Evolutionary conservation across 108 stramenopile genomes (phyloP).

Genomic region (Fragilaria crotonensis): DNA sequence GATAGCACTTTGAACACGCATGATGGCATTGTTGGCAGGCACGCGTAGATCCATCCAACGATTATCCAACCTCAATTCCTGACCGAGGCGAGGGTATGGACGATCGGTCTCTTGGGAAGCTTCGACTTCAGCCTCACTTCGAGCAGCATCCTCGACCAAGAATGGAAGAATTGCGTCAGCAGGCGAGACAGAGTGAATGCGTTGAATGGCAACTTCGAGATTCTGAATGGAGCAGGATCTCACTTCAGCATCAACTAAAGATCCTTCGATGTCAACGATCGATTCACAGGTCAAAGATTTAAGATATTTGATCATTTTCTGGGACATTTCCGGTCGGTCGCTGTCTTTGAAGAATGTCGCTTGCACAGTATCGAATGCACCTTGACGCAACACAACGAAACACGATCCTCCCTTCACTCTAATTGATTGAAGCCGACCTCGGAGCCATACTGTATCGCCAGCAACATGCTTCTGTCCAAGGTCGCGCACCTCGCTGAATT

Average conservation of each 20-base stretch:
- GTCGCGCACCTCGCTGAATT: slow-evolving; percentile 49
- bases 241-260: slow-evolving; percentile 67
- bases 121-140: slow-evolving; percentile 87
- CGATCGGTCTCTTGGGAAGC: slow-evolving; percentile 87
- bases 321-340: slow-evolving; percentile 69
- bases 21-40: slow-evolving; percentile 95
- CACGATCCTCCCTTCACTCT: slow-evolving; percentile 93
- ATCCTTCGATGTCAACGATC: slow-evolving; percentile 89
- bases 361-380: slow-evolving; percentile 90
- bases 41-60: slow-evolving; percentile 94
- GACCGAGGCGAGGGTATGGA: slow-evolving; percentile 90
- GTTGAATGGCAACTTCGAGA: slow-evolving; percentile 77
- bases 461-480: slow-evolving; percentile 37
- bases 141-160: slow-evolving; percentile 90
- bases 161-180: slow-evolving; percentile 87
- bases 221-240: slow-evolving; percentile 63
- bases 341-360: slow-evolving; percentile 94
- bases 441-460: slow-evolving; percentile 80
- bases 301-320: slow-evolving; percentile 88
- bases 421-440: slow-evolving; percentile 88
- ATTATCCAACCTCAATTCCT: slow-evolving; percentile 87
- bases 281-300: slow-evolving; percentile 86
- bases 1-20: slow-evolving; percentile 85
- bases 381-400: slow-evolving; percentile 91
- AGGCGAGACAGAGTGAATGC: slow-evolving; percentile 83